Percentiles rank a stretch among this genome's conserved stretches.
phyloP scores from a whole-genome alignment of 805 yeast genomes.

The Lachancea sp. region DNA sequence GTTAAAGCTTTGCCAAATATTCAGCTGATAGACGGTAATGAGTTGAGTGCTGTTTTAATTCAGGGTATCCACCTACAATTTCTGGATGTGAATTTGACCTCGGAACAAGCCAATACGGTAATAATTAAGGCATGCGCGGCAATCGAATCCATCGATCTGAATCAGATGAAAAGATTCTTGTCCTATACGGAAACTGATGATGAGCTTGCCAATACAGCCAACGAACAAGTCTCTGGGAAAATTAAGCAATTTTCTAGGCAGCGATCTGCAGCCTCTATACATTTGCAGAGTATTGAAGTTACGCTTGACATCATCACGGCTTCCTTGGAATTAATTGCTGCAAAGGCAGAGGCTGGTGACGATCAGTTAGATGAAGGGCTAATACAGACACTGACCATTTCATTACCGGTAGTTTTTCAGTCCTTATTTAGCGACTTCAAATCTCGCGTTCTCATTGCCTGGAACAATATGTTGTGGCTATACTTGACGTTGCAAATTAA shows the following conservation, averaged over 20 bases:
- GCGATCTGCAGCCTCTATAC: constrained; percentile 42
- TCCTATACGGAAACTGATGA: constrained; percentile 14
- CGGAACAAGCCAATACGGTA: constrained; percentile 21
- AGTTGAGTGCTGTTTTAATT: constrained; percentile 31
- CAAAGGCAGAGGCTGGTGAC: constrained; percentile 16
- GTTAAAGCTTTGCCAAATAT: constrained; percentile 15
- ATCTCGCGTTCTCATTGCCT: constrained; percentile 52
- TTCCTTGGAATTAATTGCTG: constrained; percentile 51
- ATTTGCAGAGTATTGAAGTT: constrained; percentile 60
- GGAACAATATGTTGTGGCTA: constrained; percentile 67
- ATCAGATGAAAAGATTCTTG: constrained; percentile 26
- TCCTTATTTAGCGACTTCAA: constrained; percentile 44
- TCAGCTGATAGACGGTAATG: constrained; percentile 20
- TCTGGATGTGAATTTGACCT: constrained; percentile 26
- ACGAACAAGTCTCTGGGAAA: constrained; percentile 22
- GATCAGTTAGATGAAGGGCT: constrained; percentile 14
- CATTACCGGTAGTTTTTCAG: constrained; percentile 35
- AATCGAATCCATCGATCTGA: constrained; percentile 31
- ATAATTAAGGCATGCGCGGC: constrained; percentile 22
- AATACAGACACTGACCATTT: constrained; percentile 14
- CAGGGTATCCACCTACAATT: constrained; percentile 38
- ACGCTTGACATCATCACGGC: constrained; percentile 73
- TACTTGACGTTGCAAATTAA: constrained; percentile 23
- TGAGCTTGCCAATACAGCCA: constrained; percentile 14
- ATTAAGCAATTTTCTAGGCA: constrained; percentile 36